Conservation (phyloP, 441 rosid genomes). For the Heliophila coronopifolia region DNA sequence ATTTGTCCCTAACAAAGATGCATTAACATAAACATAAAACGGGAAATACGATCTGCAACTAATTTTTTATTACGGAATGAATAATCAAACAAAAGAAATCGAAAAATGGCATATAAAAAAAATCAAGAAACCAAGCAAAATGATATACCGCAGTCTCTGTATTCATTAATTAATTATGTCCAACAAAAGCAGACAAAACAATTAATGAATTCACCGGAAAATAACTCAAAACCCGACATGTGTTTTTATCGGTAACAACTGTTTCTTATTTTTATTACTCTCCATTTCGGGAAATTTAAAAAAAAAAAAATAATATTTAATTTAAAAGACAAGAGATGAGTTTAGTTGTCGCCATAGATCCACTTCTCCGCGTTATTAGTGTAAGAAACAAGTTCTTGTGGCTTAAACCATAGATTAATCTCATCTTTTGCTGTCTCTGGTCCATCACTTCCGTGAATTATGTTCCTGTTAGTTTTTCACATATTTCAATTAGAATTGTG, state of each 20-base stretch:
- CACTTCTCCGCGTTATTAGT: conserved; percentile 79
- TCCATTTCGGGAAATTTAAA: background rate
- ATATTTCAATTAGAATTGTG: too few relatives aligned
- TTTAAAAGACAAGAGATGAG: background rate
- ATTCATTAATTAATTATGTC: too few relatives aligned
- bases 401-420: conserved; percentile 87
- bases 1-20: too few relatives aligned
- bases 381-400: conserved; percentile 79
- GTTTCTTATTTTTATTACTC: conserved; percentile 4
- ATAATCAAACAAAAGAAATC: too few relatives aligned
- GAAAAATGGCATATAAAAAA: too few relatives aligned
- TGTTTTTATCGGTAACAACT: background rate
- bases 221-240: background rate
- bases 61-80: too few relatives aligned
- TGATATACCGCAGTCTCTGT: too few relatives aligned
- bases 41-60: too few relatives aligned
- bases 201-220: background rate
- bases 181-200: too few relatives aligned
- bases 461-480: conserved; percentile 50
- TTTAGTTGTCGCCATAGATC: conserved; percentile 71
- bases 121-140: too few relatives aligned
- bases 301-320: background rate
- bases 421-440: conserved; percentile 92
- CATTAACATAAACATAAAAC: too few relatives aligned
- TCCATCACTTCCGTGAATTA: conserved; percentile 96